Base-by-base conservation (phyloP, 148 eudicot genomes). In the Hydrangea macrophylla region DNA sequence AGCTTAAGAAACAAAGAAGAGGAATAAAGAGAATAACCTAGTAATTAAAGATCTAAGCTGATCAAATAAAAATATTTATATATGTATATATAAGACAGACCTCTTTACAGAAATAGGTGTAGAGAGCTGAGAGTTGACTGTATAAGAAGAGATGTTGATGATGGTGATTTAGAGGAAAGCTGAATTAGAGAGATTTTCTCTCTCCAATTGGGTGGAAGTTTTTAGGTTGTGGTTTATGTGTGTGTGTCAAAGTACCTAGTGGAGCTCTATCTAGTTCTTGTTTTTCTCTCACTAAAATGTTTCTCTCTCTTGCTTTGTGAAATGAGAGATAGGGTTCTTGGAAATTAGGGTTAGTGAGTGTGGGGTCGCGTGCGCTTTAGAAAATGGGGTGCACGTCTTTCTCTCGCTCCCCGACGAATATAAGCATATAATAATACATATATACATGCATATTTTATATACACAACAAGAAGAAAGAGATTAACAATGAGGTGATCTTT, bases 231-330 rank as follows among this genome's bases (percentile, higher is more conserved):
- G 62, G 54, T 30, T 51, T n/a, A 51, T 18, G 53, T 35, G 62
- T 37, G 62, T 36, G 62, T 23, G 59, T 25, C 62, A 37, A 56
- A 51, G 71, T 32, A 20, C 3, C 36, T 39, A 55, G 54, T 26
- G 37, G 18, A 11, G 42, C 42, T 65, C 58, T 51, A 15, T 48
- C 28, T 7, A 37, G 37, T 24, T 51, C 61, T 68, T 20, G 62
- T 44, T 68, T 68, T 56, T 27, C 70, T 67, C 60, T 55, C 60
- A 32, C 69, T 51, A 32, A 48, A 28, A 18, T 28, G 24, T 8
- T 1, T 62, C 65, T 40, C 42, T 65, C 68, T 50, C 68, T 12
- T 7, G 24, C 22, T 55, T 35, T 15, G 24, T 18, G 27, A 63
- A 22, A 39, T 4, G 5, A 39, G n/a, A 0, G 27, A 65, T 5